Evolutionary conservation across 352 stramenopile species (phyloP), one percentile per base, ranked within the genome.

Genomic region (Albugo candida): DNA sequence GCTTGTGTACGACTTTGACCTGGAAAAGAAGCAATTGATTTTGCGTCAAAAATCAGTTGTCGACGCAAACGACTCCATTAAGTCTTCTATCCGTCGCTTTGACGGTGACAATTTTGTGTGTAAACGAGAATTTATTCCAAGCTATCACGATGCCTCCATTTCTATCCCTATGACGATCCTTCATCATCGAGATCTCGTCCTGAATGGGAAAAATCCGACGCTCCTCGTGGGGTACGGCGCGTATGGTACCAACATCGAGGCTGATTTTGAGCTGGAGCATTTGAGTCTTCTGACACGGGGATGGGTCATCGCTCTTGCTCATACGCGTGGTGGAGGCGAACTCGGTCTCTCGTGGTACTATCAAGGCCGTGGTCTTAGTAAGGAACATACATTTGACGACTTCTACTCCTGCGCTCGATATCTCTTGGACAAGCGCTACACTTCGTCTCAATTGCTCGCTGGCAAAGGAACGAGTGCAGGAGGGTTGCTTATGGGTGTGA

Each of bases 251-350:
- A 92, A 84, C 45, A 48, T 95, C 8, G 75, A 92, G 48, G 65
- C 81, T 17, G 74, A 89, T 4, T 95, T 92, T 41, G 70, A 91
- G 37, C 60, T 93, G 1, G 74, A 86, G 19, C 64, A 88, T 40
- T 56, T 92, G 18, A 82, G 72, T 56, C 63, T 95, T 36, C 50
- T 95, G 13, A 68, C 86, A 44, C 78, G 81, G 16, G 78, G 78
- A 0, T 95, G 84, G 83, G 64, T 93, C 6, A 60, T 95, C 47
- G 83, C 84, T 8, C 82, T 86, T 42, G 85, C 84, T 11, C 84
- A 96, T 44, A 65, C 89, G 4, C 81, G 85, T 40, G 85, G 85
- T n/a, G 85, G 85, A 3, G 78, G 76, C 0, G 85, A 96, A 44
- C 64, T 86, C 2, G 85, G 85, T 1, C 65, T 89, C 47, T 55